phyloP scores from a whole-genome alignment of 495 filamentous ascomycete species.

The Bacidia gigantensis region DNA sequence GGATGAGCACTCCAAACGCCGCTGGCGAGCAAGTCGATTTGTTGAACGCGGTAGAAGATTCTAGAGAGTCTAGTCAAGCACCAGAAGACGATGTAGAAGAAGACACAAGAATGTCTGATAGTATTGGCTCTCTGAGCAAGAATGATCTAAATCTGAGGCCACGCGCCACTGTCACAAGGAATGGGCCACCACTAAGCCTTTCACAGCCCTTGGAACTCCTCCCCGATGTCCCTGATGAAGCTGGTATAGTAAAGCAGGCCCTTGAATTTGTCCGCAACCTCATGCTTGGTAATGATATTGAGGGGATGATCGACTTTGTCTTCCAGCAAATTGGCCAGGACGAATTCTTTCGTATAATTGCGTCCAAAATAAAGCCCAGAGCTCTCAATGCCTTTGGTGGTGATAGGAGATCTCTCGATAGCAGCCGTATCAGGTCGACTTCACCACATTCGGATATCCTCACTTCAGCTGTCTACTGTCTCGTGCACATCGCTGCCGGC shows the following conservation, averaged over 20 bases:
- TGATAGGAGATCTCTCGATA: slow-evolving; percentile 17
- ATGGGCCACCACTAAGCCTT: slow-evolving; percentile 1
- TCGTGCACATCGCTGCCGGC: slow-evolving; percentile 78
- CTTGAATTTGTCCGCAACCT: slow-evolving; percentile 81
- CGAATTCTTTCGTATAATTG: slow-evolving; percentile 60
- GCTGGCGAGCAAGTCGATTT: slow-evolving; percentile 51
- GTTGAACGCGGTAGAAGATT: slow-evolving; percentile 41
- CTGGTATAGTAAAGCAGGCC: slow-evolving; percentile 79
- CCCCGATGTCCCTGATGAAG: slow-evolving; percentile 53
- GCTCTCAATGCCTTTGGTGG: slow-evolving; percentile 27
- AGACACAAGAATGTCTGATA: slow-evolving; percentile 50
- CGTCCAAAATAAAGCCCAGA: slow-evolving; percentile 53
- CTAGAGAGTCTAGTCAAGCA: slow-evolving; percentile 17
- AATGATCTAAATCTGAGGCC: slow-evolving; percentile 8
- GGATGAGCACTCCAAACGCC: slow-evolving; percentile 51
- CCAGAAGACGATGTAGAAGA: slow-evolving; percentile 46
- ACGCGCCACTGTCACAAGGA: background rate
- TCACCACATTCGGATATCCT: slow-evolving; percentile 60
- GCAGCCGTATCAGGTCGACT: slow-evolving; percentile 14
- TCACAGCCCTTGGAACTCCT: slow-evolving; percentile 21
- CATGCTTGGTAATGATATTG: slow-evolving; percentile 51
- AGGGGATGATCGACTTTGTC: slow-evolving; percentile 75
- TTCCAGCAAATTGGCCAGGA: slow-evolving; percentile 62
- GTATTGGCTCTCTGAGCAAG: slow-evolving; percentile 27
- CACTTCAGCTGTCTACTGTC: slow-evolving; percentile 54